A percentile compares a stretch with the other conserved stretches of the same genome.
Conservation (phyloP, 805 yeast species). For the Starmerella cellae region DNA sequence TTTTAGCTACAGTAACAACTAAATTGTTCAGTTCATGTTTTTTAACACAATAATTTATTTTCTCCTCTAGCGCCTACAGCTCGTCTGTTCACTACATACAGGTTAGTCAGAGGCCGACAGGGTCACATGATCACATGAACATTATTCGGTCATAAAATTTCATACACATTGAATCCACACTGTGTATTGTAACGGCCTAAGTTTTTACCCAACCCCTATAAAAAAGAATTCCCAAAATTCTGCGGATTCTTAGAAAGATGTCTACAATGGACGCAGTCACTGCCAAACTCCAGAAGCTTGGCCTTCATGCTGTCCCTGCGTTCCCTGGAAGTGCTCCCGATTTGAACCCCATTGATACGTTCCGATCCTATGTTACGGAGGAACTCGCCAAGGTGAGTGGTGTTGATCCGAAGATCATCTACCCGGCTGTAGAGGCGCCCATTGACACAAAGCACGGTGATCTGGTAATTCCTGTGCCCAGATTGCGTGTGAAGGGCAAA, state of each 20-base stretch:
- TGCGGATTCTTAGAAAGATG: slow-evolving; percentile 13
- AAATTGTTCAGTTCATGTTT: too few relatives aligned
- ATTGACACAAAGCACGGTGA: slow-evolving; percentile 82
- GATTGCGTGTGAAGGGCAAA: slow-evolving; percentile 72
- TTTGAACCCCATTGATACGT: slow-evolving; percentile 68
- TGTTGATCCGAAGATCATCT: slow-evolving; percentile 56
- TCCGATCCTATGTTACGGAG: slow-evolving; percentile 77
- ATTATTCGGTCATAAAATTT: too few relatives aligned
- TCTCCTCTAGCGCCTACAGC: too few relatives aligned
- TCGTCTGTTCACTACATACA: too few relatives aligned
- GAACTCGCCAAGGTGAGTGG: slow-evolving; percentile 63
- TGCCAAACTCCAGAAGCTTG: slow-evolving; percentile 18
- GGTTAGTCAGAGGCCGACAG: too few relatives aligned
- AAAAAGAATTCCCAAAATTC: slow-evolving; percentile 1
- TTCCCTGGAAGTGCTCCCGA: slow-evolving; percentile 54
- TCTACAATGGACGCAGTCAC: slow-evolving; percentile 16
- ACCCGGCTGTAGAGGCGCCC: slow-evolving; percentile 80
- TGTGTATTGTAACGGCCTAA: too few relatives aligned
- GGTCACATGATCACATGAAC: too few relatives aligned
- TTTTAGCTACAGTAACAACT: too few relatives aligned
- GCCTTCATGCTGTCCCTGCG: slow-evolving; percentile 15
- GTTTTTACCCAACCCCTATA: neutral
- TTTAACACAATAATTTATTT: too few relatives aligned
- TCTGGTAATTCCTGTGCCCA: slow-evolving; percentile 79
- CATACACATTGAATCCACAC: too few relatives aligned